Percentiles rank a stretch among this genome's conserved stretches.
Evolutionary conservation across 495 filamentous ascomycete genomes (phyloP).

Genomic region (Annulohypoxylon nitens): DNA sequence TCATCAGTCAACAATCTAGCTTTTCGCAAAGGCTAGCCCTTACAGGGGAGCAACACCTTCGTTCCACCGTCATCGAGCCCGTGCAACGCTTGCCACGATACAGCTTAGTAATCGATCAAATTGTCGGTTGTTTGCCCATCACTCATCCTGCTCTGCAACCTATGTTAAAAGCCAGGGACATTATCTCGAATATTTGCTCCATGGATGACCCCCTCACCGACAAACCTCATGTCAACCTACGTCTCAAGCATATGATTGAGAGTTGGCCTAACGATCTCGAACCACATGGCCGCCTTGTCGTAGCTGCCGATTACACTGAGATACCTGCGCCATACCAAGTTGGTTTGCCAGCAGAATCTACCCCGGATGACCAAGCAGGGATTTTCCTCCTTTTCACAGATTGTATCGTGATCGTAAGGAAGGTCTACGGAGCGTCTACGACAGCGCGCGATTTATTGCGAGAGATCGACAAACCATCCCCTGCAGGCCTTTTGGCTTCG

Average conservation of each 20-base stretch:
- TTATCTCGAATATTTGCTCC: constrained; percentile 95
- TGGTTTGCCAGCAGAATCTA: constrained; percentile 49
- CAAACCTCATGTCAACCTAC: constrained; percentile 76
- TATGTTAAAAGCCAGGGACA: constrained; percentile 87
- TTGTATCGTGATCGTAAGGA: constrained; percentile 80
- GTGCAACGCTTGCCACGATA: constrained; percentile 96
- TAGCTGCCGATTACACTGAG: constrained; percentile 85
- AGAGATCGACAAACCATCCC: constrained; percentile 81
- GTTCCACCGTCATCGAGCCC: constrained; percentile 95
- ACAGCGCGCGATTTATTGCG: constrained; percentile 83
- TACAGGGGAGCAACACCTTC: constrained; percentile 89
- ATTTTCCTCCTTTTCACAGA: constrained; percentile 90
- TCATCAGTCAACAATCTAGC: constrained; percentile 81
- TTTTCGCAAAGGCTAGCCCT: constrained; percentile 83
- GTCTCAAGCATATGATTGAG: constrained; percentile 79
- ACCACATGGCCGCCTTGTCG: constrained; percentile 83
- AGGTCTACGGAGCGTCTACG: constrained; percentile 68
- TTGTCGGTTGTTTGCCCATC: constrained; percentile 83
- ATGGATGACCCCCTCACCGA: constrained; percentile 77
- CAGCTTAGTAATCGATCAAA: constrained; percentile 95
- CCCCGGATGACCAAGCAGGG: constrained; percentile 62
- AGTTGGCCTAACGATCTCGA: constrained; percentile 82
- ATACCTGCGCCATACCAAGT: constrained; percentile 76
- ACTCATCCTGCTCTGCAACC: constrained; percentile 83
- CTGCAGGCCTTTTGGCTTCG: constrained; percentile 67